These are phyloP conservation scores for Zhuliangozyma parablackwelliae DNA, from an alignment of 1,139 yeast species.

Conservation along the genomic window DNA sequence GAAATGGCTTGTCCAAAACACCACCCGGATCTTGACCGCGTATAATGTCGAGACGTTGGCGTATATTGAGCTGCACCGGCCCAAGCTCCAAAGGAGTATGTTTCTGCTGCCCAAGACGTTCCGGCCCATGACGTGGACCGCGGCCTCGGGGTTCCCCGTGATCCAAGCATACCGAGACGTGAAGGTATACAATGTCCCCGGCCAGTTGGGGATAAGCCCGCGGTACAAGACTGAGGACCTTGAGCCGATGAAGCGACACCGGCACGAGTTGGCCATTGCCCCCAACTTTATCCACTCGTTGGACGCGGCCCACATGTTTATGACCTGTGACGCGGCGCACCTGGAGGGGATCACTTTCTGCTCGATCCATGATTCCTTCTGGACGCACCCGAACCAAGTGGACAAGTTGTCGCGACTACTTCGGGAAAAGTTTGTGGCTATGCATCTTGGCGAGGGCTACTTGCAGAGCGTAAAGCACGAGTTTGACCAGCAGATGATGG, in stretches of 20 bases:
- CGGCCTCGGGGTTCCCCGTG: constrained; percentile 40
- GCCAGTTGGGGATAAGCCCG: constrained; percentile 2
- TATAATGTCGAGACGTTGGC: constrained; percentile 19
- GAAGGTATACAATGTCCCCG: constrained; percentile 11
- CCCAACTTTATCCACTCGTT: constrained; percentile 45
- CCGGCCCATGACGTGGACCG: constrained; percentile 43
- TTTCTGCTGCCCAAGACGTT: constrained; percentile 5
- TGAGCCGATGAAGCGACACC: constrained; percentile 24
- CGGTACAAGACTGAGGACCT: constrained; percentile 2
- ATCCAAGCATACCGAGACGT: constrained; percentile 29
- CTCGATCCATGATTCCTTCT: constrained; percentile 43
- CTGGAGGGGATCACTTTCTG: constrained; percentile 24
- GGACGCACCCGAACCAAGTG: constrained; percentile 39
- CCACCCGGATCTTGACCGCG: constrained; percentile 26
- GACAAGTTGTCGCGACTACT: constrained; percentile 21
- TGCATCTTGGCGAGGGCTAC: constrained; percentile 25
- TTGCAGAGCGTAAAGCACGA: constrained; percentile 18
- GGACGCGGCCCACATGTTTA: constrained; percentile 37
- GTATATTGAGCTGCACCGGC: constrained; percentile 5
- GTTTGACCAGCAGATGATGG: constrained; percentile 18
- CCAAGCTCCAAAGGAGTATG: neutral
- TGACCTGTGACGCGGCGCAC: constrained; percentile 29
- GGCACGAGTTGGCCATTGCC: constrained; percentile 37
- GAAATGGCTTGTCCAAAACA: constrained; percentile 32
- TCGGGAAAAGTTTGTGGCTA: constrained; percentile 31